phyloP scores from a whole-genome alignment of 495 filamentous ascomycete genomes.

The Lindgomyces ingoldianus region DNA sequence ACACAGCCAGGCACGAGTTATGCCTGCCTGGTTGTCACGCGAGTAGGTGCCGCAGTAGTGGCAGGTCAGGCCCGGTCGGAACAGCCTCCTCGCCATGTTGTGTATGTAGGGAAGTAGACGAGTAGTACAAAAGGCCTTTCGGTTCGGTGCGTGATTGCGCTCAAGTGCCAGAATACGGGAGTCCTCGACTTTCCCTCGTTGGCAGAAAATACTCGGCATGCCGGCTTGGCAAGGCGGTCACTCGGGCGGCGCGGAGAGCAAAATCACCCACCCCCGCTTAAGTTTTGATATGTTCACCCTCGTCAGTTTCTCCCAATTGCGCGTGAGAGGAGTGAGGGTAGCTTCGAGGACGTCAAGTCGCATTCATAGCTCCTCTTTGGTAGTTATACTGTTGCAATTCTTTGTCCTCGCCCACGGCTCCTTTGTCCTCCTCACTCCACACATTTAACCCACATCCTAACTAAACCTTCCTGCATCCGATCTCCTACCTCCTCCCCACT shows the following conservation, averaged over 20 bases:
- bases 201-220: background rate
- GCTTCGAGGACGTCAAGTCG: too few relatives aligned
- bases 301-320: too few relatives aligned
- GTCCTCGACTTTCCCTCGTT: background rate
- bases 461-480: background rate
- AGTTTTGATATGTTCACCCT: too few relatives aligned
- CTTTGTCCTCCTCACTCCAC: background rate
- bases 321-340: too few relatives aligned
- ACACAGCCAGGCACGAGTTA: slow-evolving; percentile 28
- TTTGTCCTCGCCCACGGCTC: background rate
- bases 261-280: background rate
- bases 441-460: background rate
- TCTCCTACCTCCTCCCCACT: too few relatives aligned
- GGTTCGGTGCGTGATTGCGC: background rate
- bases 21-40: slow-evolving; percentile 28
- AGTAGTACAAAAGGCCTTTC: background rate
- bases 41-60: slow-evolving; percentile 17
- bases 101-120: background rate
- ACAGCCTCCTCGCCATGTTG: slow-evolving; percentile 23
- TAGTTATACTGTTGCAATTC: background rate
- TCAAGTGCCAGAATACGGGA: too few relatives aligned
- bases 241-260: background rate
- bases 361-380: background rate
- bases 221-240: background rate
- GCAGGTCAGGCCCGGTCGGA: slow-evolving; percentile 20